Conservation (phyloP, 257 asterid species). For the Ophiorrhiza pumila region DNA sequence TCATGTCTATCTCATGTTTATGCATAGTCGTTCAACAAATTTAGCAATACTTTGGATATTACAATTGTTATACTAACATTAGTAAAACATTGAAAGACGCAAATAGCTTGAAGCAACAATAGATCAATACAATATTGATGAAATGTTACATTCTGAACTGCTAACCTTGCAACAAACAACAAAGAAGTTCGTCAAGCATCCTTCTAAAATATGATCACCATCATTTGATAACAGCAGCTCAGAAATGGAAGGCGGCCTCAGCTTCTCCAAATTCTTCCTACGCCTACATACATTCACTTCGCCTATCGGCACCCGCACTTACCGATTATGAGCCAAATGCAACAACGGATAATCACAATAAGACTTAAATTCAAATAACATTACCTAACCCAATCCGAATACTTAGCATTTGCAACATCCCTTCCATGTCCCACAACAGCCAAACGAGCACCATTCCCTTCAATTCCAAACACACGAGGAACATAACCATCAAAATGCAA, state of each 20-base stretch:
- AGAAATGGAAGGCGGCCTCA: conserved; percentile 74
- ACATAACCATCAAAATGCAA: conserved; percentile 64
- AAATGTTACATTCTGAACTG: neutral
- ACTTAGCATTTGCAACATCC: conserved; percentile 73
- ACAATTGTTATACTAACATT: neutral
- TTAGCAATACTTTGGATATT: no score
- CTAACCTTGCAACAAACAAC: conserved; percentile 71
- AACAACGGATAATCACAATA: neutral
- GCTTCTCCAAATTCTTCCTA: conserved; percentile 79
- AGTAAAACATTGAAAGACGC: neutral
- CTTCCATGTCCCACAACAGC: conserved; percentile 86
- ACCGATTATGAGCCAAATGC: neutral
- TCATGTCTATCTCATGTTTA: neutral
- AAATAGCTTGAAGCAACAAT: neutral
- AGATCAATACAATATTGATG: neutral
- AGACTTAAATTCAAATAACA: neutral
- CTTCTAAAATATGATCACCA: conserved; percentile 82
- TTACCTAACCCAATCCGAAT: conserved; percentile 91
- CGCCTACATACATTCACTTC: conserved; percentile 38
- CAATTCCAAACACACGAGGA: conserved; percentile 57
- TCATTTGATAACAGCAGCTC: conserved; percentile 82
- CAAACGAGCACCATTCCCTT: conserved; percentile 53
- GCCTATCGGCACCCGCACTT: neutral
- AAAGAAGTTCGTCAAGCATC: conserved; percentile 74
- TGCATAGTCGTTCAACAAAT: neutral